Base-by-base conservation (phyloP, 2,329 filamentous ascomycete species). In the Colletotrichum orchidophilum region DNA sequence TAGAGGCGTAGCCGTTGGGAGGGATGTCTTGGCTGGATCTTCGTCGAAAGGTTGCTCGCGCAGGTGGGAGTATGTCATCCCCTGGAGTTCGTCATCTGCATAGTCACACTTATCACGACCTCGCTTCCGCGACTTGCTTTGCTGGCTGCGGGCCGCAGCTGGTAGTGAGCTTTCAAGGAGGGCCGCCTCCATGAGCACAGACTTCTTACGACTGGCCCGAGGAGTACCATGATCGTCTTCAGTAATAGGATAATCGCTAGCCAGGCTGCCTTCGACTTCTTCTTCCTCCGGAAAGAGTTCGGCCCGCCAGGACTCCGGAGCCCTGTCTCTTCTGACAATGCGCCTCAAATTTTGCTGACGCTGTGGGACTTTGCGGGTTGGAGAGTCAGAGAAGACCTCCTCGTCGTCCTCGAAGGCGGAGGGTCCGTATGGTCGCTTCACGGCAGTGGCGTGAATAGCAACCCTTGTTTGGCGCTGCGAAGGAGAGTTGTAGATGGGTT, bases 31-130 rank as follows among this genome's bases (percentile, higher is more conserved):
- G 83, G 57, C 86, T 81, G 88, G 88, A 73, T 90, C 88, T 70
- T 85, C 85, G 75, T 91, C 88, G 73, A 91, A 91, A 0, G 84
- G 82, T 74, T 91, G 86, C 2, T 81, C 79, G 62, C 81, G 83
- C 13, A 91, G 80, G 33, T 87, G 82, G 2, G 82, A 74, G 76
- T 86, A 90, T 53, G 82, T 82, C 88, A 90, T 91, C 11, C 78
- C 77, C 71, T 83, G 83, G n/a, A 91, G 81, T 50, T 84, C 82
- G 53, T 83, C 84, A 76, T 91, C 88, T 71, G 90, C 87, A 73
- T 91, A 91, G 76, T 91, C 88, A 33, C 84, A 81, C 69, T 81
- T 85, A 42, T 78, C 78, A 2, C 80, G 83, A 15, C 83, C 82
- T 39, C 87, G 85, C 65, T 84, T 86, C 57, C 75, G 80, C 35